Evolutionary conservation across 2,329 filamentous ascomycete genomes (phyloP).

Genomic region (Penicillium sp.): DNA sequence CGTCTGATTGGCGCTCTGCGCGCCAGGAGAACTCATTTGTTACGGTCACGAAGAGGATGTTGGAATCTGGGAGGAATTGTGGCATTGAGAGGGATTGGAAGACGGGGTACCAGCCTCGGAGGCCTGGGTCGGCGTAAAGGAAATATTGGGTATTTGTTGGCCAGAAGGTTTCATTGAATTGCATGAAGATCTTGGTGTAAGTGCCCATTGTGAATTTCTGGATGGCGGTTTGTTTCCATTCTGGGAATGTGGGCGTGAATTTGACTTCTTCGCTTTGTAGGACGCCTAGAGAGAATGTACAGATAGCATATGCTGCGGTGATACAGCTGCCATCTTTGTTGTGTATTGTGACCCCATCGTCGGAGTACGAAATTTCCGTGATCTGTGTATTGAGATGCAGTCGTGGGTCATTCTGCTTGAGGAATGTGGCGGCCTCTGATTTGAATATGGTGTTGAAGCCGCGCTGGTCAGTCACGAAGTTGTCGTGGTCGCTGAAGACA

Average conservation of each 20-base stretch:
- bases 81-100: slow-evolving; percentile 63
- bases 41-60: slow-evolving; percentile 67
- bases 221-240: slow-evolving; percentile 66
- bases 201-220: slow-evolving; percentile 68
- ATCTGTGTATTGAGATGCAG: slow-evolving; percentile 61
- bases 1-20: slow-evolving; percentile 60
- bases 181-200: slow-evolving; percentile 72
- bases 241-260: slow-evolving; percentile 61
- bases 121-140: slow-evolving; percentile 52
- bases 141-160: slow-evolving; percentile 54
- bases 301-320: slow-evolving; percentile 62
- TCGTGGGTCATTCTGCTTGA: slow-evolving; percentile 55
- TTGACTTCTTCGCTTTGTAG: slow-evolving; percentile 61
- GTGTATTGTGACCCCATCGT: slow-evolving; percentile 54
- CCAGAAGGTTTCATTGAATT: slow-evolving; percentile 70
- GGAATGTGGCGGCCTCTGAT: slow-evolving; percentile 60
- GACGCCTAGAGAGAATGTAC: slow-evolving; percentile 68
- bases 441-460: slow-evolving; percentile 62
- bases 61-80: slow-evolving; percentile 61
- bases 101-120: slow-evolving; percentile 58
- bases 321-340: slow-evolving; percentile 59
- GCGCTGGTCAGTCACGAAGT: slow-evolving; percentile 61
- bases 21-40: slow-evolving; percentile 57
- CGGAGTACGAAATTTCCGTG: slow-evolving; percentile 54
- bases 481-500: slow-evolving; percentile 61